Evolutionary conservation across 495 filamentous ascomycete genomes (phyloP), one percentile per base, ranked within the genome.

Genomic region (Thermochaetoides thermophila): DNA sequence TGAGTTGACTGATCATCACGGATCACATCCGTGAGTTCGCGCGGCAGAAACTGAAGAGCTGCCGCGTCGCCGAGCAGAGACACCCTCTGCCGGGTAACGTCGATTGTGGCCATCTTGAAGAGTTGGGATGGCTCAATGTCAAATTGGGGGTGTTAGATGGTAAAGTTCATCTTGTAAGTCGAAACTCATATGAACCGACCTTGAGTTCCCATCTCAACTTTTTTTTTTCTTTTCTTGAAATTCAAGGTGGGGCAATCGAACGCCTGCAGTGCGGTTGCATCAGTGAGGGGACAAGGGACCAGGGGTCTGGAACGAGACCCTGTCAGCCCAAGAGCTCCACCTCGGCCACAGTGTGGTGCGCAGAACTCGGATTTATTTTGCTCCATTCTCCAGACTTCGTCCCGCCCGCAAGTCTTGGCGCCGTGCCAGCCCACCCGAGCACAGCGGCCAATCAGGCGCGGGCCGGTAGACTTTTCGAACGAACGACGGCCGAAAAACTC

Each of bases 11-110:
- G 66, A 39, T 74, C 66, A 43, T 71, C 59, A 42, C 63, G 68
- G 56, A 87, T 67, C 39, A 78, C 64, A 32, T 68, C 56, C 34
- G 75, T 46, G 41, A 81, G 59, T 53, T 81, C 79, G 37, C 60
- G 63, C 27, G 78, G 78, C 38, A 85, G 52, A 43, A 70, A 52
- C 24, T 56, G 50, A 17, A 77, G 55, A 20, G 64, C 48, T 40
- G 45, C 48, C 41, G 46, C 35, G 42, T 65, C 54, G 18, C 43
- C 29, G 10, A 63, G 35, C 21, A 64, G 48, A 37, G 50, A 53
- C 28, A 42, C 34, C 45, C 59, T 52, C 49, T 61, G 59, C 31
- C 34, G 39, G 39, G 45, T 59, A 39, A 59, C 44, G 43, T 67
- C 57, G 39, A 64, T 57, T 22, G 41, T 51, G 47, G 59, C 49